Evolutionary conservation across 2,329 filamentous ascomycete genomes (phyloP).

Genomic region (Penicillium sp.): DNA sequence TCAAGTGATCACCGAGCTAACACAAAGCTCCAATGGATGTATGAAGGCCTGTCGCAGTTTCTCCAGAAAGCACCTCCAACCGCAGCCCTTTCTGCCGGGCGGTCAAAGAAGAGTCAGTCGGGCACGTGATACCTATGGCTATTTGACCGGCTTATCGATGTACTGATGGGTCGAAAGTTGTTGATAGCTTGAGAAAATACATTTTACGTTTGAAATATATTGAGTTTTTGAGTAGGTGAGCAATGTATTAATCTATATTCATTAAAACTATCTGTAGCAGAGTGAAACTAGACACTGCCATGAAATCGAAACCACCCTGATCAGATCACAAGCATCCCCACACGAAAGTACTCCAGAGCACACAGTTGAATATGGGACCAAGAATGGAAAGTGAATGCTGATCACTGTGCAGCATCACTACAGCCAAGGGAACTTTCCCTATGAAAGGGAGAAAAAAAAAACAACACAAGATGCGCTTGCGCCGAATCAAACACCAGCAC

Average conservation of each 20-base stretch:
- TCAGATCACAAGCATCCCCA: slow-evolving; percentile 25
- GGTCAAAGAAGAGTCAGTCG: slow-evolving; percentile 6
- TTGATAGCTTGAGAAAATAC: neutral
- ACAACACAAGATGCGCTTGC: neutral
- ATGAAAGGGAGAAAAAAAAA: slow-evolving; percentile 5
- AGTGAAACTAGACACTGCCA: slow-evolving; percentile 26
- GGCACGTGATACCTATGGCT: slow-evolving; percentile 3
- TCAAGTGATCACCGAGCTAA: slow-evolving; percentile 1
- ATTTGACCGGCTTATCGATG: neutral
- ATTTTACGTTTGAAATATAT: too few species aligned
- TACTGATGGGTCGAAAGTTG: neutral
- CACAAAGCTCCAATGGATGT: slow-evolving; percentile 15
- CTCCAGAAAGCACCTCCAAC: slow-evolving; percentile 22
- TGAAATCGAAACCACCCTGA: slow-evolving; percentile 28
- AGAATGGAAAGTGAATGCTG: slow-evolving; percentile 25
- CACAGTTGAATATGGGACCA: slow-evolving; percentile 29
- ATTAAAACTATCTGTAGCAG: slow-evolving; percentile 21
- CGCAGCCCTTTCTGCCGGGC: slow-evolving; percentile 33
- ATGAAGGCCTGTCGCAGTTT: slow-evolving; percentile 25
- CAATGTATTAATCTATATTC: slow-evolving; percentile 32
- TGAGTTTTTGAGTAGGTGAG: neutral
- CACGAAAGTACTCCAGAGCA: slow-evolving; percentile 33
- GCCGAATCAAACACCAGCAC: neutral
- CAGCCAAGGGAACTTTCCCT: slow-evolving; percentile 4
- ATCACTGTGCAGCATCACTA: slow-evolving; percentile 10